Base-by-base conservation (phyloP, 2,329 filamentous ascomycete genomes). In the Epichloe aotearoae region DNA sequence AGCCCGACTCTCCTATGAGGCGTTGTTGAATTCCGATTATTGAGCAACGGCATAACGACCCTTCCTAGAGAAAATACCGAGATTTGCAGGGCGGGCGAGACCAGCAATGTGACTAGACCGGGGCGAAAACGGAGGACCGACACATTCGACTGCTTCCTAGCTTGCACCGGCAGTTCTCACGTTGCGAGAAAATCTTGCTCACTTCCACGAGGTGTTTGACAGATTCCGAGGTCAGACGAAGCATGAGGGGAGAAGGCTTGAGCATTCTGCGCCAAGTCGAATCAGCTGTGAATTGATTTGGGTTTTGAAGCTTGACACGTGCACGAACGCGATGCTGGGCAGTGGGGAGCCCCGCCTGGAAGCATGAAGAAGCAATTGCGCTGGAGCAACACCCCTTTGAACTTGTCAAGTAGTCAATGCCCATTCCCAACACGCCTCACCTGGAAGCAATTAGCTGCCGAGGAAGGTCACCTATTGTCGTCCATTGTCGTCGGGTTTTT, bases 1-100 rank as follows among this genome's bases (percentile, higher is more conserved):
- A 65, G 26, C 14, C 64, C 62, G 12, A 56, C 7, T 46, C 52
- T 53, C 40, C 53, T 53, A 8, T 2, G 14, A 14, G 26, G 4
- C 20, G 20, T 20, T 36, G 3, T 50, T 15, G 20, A 23, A 15
- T 46, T 44, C 36, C 20, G n/a, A 47, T 53, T 49, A 46, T 51
- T 44, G 30, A 52, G 53, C 36, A 54, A 11, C 23, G 34, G 3
- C 52, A 53, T 53, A 19, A 20, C 38, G 30, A 34, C 34, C n/a
- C 20, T 34, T 34, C 19, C 5, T 5, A 10, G 15, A 37, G 19
- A 20, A n/a, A 5, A 33, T 10, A 20, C 20, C n/a, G 15, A 33
- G 11, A 11, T n/a, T 33, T 38, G 38, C 33, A 26, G 33, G 37
- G 39, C 26, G 33, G 37, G 39, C 26, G 15, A 49, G 11, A 17